phyloP scores from a whole-genome alignment of 2,329 filamentous ascomycete genomes.

The Thielaviopsis euricoi region DNA sequence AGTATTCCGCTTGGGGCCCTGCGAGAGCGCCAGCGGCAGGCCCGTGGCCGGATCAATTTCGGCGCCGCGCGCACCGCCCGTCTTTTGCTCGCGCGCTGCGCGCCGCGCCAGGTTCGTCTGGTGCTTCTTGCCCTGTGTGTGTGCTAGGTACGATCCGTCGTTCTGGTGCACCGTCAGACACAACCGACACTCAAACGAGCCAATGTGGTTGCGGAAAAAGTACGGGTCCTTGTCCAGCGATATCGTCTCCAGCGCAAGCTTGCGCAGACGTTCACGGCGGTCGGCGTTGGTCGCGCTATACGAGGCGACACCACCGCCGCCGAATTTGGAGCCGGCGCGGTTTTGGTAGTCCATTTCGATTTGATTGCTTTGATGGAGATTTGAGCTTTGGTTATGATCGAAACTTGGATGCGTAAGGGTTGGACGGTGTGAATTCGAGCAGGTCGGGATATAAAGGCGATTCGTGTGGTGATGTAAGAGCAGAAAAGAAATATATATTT shows the following conservation, averaged over 20 bases:
- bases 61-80: slow-evolving; percentile 48
- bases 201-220: slow-evolving; percentile 99
- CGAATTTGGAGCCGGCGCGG: slow-evolving; percentile 92
- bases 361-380: too few species aligned
- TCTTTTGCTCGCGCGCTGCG: slow-evolving; percentile 86
- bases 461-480: too few species aligned
- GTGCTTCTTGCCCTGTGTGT: slow-evolving; percentile 97
- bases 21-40: slow-evolving; percentile 59
- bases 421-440: too few species aligned
- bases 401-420: too few species aligned
- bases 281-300: slow-evolving; percentile 89
- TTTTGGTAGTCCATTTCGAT: slow-evolving; percentile 60
- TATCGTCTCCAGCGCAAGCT: slow-evolving; percentile 96
- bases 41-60: slow-evolving; percentile 52
- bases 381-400: too few species aligned
- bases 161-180: slow-evolving; percentile 98
- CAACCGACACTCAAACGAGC: slow-evolving; percentile 91
- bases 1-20: slow-evolving; percentile 58
- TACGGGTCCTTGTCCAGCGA: slow-evolving; percentile 98
- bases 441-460: too few species aligned
- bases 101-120: slow-evolving; percentile 94
- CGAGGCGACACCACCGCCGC: slow-evolving; percentile 90
- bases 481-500: too few species aligned
- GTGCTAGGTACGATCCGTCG: slow-evolving; percentile 94
- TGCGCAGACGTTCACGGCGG: slow-evolving; percentile 89